Evolutionary conservation across 2,329 filamentous ascomycete genomes (phyloP), one percentile per base, ranked within the genome.

Genomic region (Huntiella decipiens): DNA sequence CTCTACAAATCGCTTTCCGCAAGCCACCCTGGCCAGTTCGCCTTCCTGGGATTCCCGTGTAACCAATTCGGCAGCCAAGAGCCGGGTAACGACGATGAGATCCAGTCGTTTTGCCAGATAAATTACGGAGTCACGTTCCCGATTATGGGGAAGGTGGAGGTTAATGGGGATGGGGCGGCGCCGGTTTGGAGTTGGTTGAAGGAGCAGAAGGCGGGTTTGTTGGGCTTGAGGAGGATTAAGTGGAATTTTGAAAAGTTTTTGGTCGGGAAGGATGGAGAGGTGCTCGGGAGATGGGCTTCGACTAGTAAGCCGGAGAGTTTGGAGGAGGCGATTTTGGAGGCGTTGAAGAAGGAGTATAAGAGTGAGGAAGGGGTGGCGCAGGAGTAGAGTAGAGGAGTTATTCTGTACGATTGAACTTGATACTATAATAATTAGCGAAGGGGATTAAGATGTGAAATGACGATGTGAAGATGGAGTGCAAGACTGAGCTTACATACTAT

Each of bases 211-310:
- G 73, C 88, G 1, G 87, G 91, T 16, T 57, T 95, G 47, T 65
- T 96, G 65, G 91, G 91, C 15, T 61, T 96, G 58, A 88, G 92
- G 78, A 65, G 79, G 51, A 71, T 98, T 56, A 95, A 96, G 80
- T 98, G 91, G 91, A 98, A 98, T 67, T 98, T 96, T 68, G 91
- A 98, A 65, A 98, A 98, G 74, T 98, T 95, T 66, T 66, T 98
- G 52, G 68, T 98, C 53, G 81, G 79, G 50, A 73, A 75, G 51
- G 85, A 96, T 62, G 91, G 91, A 19, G 73, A 80, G 65, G 85
- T 96, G 54, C 81, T 82, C 64, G 73, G 73, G 22, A 70, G 91
- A 53, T 98, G 86, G 85, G 82, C 84, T 32, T 88, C 82, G 62
- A 82, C 77, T 13, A 85, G 82, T 50, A 91, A 87, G 70, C 91